These are phyloP conservation scores for Glycine soja DNA, from an alignment of 306 rosid species.

Conservation along the genomic window DNA sequence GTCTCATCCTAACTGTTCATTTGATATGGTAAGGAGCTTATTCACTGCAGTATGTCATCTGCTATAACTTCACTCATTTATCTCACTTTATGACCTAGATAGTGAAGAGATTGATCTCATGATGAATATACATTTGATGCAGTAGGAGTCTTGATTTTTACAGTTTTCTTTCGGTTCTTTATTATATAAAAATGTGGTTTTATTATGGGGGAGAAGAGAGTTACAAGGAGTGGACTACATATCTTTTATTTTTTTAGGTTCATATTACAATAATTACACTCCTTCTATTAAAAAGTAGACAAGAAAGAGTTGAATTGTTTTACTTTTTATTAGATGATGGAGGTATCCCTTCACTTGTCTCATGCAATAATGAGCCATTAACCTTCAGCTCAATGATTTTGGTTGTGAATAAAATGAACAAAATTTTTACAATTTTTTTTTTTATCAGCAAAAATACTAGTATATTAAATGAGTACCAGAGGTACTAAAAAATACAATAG, in stretches of 20 bases:
- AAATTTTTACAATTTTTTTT: background rate
- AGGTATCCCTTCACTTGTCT: background rate
- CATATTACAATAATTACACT: background rate
- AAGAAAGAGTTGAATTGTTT: background rate
- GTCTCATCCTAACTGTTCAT: slow-evolving; percentile 14
- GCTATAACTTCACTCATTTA: background rate
- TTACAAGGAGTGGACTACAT: background rate
- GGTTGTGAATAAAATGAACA: background rate
- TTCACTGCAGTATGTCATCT: background rate
- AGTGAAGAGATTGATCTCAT: slow-evolving; percentile 8
- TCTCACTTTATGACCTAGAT: background rate
- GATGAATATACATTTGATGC: background rate
- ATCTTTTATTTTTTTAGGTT: background rate
- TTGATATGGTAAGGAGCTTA: slow-evolving; percentile 23
- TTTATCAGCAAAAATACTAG: too few relatives aligned
- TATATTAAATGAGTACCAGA: too few relatives aligned
- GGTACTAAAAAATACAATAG: too few relatives aligned
- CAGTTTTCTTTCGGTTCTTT: background rate
- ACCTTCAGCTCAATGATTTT: slow-evolving; percentile 11
- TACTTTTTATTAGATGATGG: background rate
- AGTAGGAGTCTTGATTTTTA: background rate
- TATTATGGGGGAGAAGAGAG: slow-evolving; percentile 2
- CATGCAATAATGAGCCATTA: background rate
- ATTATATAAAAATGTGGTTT: background rate
- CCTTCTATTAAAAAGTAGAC: background rate